Evolutionary conservation across 1,284 basidiomycete genomes (phyloP).

Genomic region (Anthracocystis setariae): DNA sequence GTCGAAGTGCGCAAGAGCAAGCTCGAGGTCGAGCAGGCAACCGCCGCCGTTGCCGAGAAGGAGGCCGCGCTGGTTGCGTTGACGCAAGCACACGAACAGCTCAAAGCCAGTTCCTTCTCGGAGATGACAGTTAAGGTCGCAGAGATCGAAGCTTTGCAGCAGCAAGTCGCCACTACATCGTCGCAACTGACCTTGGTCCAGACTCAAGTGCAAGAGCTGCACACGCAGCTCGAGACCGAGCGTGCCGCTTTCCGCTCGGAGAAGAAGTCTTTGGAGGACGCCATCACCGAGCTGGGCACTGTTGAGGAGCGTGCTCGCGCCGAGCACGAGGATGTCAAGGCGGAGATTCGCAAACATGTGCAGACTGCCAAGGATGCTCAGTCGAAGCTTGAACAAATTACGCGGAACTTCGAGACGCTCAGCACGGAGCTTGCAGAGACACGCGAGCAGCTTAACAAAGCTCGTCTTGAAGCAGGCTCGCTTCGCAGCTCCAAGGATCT

Average conservation of each 20-base stretch:
- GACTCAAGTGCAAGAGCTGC: slow-evolving; percentile 74
- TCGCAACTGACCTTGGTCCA: slow-evolving; percentile 73
- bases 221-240: slow-evolving; percentile 73
- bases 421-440: slow-evolving; percentile 79
- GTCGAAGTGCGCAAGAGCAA: slow-evolving; percentile 71
- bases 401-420: slow-evolving; percentile 73
- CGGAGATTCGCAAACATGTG: slow-evolving; percentile 71
- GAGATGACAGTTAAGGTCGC: slow-evolving; percentile 74
- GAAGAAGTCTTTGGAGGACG: slow-evolving; percentile 65
- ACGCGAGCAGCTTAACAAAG: slow-evolving; percentile 49
- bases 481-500: slow-evolving; percentile 72
- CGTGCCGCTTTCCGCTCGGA: slow-evolving; percentile 78
- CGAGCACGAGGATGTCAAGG: slow-evolving; percentile 73
- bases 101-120: slow-evolving; percentile 64
- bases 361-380: slow-evolving; percentile 82
- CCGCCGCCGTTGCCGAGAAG: slow-evolving; percentile 76
- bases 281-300: slow-evolving; percentile 58
- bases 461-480: slow-evolving; percentile 38
- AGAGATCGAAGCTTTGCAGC: slow-evolving; percentile 75
- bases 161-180: slow-evolving; percentile 73
- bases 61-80: slow-evolving; percentile 76
- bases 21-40: slow-evolving; percentile 79
- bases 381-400: slow-evolving; percentile 77
- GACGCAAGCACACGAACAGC: slow-evolving; percentile 77
- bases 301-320: slow-evolving; percentile 57